Conservation (phyloP, 73 alveolate genomes). For the Stentor coeruleus region DNA sequence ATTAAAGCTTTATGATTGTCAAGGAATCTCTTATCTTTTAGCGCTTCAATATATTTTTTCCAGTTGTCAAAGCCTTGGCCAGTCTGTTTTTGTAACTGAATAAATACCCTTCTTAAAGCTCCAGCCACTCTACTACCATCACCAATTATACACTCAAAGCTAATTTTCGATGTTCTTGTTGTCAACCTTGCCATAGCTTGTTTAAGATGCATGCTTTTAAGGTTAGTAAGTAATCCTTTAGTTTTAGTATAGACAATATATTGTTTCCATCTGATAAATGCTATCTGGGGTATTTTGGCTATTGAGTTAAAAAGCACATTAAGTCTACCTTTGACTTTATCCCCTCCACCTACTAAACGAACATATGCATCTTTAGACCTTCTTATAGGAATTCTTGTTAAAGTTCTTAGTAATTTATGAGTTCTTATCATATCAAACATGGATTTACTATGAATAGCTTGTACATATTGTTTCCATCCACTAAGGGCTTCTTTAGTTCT, state of each 20-base stretch:
- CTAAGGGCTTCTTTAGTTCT: not conserved
- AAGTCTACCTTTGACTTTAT: not conserved
- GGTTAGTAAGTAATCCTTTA: not conserved
- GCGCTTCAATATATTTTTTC: not conserved
- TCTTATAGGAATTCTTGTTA: not conserved
- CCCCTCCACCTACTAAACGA: not conserved
- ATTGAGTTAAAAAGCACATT: not conserved
- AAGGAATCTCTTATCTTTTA: not conserved
- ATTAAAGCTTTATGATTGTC: not conserved
- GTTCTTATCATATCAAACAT: not conserved
- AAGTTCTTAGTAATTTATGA: not conserved
- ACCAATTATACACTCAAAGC: not conserved
- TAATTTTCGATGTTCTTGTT: not conserved
- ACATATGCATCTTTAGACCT: not conserved
- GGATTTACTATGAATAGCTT: not conserved
- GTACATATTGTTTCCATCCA: not conserved
- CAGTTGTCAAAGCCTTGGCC: not conserved
- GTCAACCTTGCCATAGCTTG: not conserved
- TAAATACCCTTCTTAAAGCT: not conserved
- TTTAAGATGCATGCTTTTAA: not conserved
- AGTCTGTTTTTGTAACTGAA: not conserved
- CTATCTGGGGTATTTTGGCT: not conserved
- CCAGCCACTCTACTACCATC: constrained; percentile 17
- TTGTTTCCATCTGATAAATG: not conserved
- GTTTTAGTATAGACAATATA: not conserved